Base-by-base conservation (phyloP, 1,284 basidiomycete genomes). In the Boletus sp. region DNA sequence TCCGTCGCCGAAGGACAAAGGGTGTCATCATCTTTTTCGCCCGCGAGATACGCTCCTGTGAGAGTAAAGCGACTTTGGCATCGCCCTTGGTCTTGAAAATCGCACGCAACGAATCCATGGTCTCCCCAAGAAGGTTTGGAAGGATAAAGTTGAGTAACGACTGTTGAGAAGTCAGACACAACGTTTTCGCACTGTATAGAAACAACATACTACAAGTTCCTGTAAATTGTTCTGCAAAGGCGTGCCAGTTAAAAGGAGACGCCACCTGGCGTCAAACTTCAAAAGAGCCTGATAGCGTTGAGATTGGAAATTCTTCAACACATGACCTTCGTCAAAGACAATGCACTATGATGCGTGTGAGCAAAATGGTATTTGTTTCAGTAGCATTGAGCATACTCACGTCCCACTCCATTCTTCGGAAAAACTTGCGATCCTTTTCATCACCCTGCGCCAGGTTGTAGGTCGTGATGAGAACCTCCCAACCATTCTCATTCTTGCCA, bases 11-110 rank as follows among this genome's bases (percentile, higher is more conserved):
- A 17, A 99, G 78, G 23, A 99, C 94, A 65, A 99, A 99, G 0
- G 96, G 96, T 14, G 91, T 94, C 86, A 99, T 94, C 94, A 99
- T 97, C 66, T 90, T 93, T 72, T 98, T 96, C 5, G 96, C 96
- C 48, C 95, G 75, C 41, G 92, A 90, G 22, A 97, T 89, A 39
- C 94, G 84, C 65, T 94, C 88, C 63, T 91, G 84, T 6, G 94
- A 89, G 13, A 99, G 82, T 35, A 96, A 67, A 35, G 88, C 89
- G 42, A 90, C 82, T 54, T 89, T 90, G 9, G 87, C 85, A 59
- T 92, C 89, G 5, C 89, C 85, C 59, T 91, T 93, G 32, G 92
- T 91, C 69, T 98, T 99, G 82, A 99, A 99, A 57, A 99, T 96
- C 12, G 93, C 89, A 12, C 91, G 83, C 7, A 99, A 74, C 6